These are phyloP conservation scores for Uromyces viciae-fabae DNA, from an alignment of 1,284 basidiomycete genomes.

Conservation along the genomic window DNA sequence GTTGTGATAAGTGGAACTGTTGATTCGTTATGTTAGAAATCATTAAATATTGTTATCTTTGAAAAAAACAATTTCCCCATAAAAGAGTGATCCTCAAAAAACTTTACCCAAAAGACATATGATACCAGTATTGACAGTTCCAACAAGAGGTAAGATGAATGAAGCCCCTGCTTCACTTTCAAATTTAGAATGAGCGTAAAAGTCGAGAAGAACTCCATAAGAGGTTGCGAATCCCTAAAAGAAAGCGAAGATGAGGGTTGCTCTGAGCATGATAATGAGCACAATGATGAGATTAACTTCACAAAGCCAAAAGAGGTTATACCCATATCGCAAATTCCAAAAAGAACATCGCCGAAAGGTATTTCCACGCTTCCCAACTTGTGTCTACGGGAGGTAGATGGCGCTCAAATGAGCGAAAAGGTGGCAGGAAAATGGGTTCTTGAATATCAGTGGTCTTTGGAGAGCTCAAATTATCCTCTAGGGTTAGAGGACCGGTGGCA, in stretches of 20 bases:
- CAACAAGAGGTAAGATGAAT: conserved; percentile 38
- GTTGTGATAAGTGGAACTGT: conserved; percentile 35
- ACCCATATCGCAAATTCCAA: conserved; percentile 42
- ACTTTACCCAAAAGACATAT: conserved; percentile 36
- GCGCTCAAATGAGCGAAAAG: not conserved
- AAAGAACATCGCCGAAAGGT: conserved; percentile 36
- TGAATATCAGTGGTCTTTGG: conserved; percentile 12
- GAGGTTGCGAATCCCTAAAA: conserved; percentile 39
- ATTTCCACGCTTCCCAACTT: conserved; percentile 28
- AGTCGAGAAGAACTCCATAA: conserved; percentile 42
- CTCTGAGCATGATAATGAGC: not conserved
- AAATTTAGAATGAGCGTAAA: conserved; percentile 36
- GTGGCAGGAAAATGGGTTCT: not conserved
- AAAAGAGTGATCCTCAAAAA: too few species aligned
- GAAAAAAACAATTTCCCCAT: not conserved
- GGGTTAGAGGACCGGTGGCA: not conserved
- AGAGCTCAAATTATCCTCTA: conserved; percentile 21
- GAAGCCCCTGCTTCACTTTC: conserved; percentile 21
- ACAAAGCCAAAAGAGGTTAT: not conserved
- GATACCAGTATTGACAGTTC: conserved; percentile 42
- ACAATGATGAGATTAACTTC: not conserved
- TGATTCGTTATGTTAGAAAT: not conserved
- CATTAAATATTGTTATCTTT: not conserved
- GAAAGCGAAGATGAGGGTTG: not conserved
- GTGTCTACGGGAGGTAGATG: not conserved